These are phyloP conservation scores for Exophiala alcalophila DNA, from an alignment of 2,329 filamentous ascomycete species.

Conservation along the genomic window DNA sequence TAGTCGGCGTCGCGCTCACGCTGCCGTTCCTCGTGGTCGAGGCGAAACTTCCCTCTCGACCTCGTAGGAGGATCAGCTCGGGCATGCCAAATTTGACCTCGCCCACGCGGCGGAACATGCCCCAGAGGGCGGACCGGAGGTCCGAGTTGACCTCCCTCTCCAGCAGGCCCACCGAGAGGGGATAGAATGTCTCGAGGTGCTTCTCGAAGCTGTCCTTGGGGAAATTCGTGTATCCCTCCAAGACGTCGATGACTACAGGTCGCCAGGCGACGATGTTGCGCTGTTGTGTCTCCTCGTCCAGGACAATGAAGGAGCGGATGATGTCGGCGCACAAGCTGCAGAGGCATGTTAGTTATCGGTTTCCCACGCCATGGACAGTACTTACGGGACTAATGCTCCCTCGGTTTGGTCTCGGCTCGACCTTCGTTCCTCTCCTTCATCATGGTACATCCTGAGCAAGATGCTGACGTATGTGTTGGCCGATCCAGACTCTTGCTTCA, in stretches of 20 bases:
- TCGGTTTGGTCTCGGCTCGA: conserved; percentile 81
- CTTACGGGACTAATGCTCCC: conserved; percentile 77
- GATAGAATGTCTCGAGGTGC: conserved; percentile 81
- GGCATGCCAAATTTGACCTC: conserved; percentile 62
- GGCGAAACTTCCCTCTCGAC: conserved; percentile 25
- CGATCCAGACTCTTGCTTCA: conserved; percentile 93
- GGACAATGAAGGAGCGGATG: conserved; percentile 73
- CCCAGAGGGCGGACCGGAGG: conserved; percentile 72
- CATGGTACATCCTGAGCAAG: conserved; percentile 94
- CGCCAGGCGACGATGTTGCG: conserved; percentile 96
- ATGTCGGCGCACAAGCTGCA: conserved; percentile 82
- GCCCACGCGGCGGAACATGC: conserved; percentile 75
- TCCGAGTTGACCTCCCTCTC: conserved; percentile 77
- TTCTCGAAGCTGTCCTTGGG: conserved; percentile 74
- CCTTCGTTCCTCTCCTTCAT: conserved; percentile 77
- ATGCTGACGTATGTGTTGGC: conserved; percentile 96
- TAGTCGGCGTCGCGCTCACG: conserved; percentile 21
- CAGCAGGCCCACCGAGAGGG: conserved; percentile 77
- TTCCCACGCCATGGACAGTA: conserved; percentile 20
- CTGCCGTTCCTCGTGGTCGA: conserved; percentile 21
- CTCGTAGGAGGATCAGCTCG: conserved; percentile 22
- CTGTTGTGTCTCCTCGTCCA: conserved; percentile 96
- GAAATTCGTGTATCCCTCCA: conserved; percentile 89
- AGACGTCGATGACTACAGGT: conserved; percentile 91
- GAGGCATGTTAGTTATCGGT: background rate